Conservation (phyloP, 176 grass and related monocot species). For the Poa pratensis region DNA sequence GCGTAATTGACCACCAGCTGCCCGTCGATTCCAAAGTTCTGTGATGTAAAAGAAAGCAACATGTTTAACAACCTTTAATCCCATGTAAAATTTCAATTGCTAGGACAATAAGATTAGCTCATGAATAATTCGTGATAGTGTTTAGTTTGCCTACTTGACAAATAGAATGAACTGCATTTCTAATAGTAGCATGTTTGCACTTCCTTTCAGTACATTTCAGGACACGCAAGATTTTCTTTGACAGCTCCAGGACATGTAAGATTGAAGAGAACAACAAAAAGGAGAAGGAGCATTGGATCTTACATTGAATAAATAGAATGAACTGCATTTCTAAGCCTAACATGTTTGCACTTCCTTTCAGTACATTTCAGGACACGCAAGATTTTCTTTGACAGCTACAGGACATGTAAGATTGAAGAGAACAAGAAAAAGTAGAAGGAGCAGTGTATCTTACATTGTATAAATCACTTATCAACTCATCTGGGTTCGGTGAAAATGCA, state of each 20-base stretch:
- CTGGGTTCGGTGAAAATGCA: conserved; percentile 71
- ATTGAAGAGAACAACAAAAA: background rate
- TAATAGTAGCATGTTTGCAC: background rate
- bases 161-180: background rate
- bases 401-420: background rate
- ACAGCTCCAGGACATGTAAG: background rate
- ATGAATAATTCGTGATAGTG: background rate
- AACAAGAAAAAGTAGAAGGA: background rate
- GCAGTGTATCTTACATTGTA: conserved; percentile 13
- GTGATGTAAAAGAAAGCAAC: conserved; percentile 9
- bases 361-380: background rate
- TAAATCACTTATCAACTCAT: conserved; percentile 64
- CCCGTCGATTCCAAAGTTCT: conserved; percentile 75
- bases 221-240: background rate
- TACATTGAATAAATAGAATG: conserved; percentile 50
- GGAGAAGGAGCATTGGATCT: background rate
- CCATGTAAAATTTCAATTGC: background rate
- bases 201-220: background rate
- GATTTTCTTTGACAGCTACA: background rate
- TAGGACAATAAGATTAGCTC: background rate
- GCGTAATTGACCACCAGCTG: conserved; percentile 68
- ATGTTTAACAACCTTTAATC: background rate
- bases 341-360: too few relatives aligned
- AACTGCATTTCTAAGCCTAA: too few relatives aligned
- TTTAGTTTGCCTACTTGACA: background rate